Evolutionary conservation across 176 grass and related monocot species (phyloP).

Genomic region (Cenchrus fungigraminus): DNA sequence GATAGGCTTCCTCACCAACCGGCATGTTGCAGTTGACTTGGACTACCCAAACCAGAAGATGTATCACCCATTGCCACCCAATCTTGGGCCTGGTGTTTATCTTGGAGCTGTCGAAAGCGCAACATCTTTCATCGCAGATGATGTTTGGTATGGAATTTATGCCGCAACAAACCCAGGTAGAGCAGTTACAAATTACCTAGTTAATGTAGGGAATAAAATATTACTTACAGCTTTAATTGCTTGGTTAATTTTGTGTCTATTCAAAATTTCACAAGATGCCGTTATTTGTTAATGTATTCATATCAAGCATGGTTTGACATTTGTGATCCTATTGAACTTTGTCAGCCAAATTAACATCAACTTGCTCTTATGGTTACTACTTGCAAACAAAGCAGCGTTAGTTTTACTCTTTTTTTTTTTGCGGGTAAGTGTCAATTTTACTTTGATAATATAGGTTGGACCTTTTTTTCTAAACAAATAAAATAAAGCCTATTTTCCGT

Average conservation of each 20-base stretch:
- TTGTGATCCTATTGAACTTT: not conserved
- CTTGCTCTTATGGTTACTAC: not conserved
- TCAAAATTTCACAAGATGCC: not conserved
- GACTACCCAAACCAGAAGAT: conserved; percentile 99
- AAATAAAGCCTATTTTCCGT: not conserved
- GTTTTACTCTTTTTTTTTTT: not conserved
- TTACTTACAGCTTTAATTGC: conserved; percentile 14
- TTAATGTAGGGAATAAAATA: conserved; percentile 25
- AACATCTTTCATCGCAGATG: conserved; percentile 95
- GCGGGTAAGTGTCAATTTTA: not conserved
- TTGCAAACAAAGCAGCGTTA: not conserved
- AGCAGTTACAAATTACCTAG: conserved; percentile 42
- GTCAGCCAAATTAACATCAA: not conserved
- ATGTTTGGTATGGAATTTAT: conserved; percentile 99
- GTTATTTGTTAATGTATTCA: not conserved
- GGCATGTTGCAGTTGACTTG: conserved; percentile 95
- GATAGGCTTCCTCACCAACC: conserved; percentile 93
- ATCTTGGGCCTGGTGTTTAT: conserved; percentile 98
- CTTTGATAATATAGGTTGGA: not conserved
- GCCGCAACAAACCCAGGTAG: conserved; percentile 98
- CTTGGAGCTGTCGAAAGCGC: conserved; percentile 96
- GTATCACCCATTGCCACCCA: conserved; percentile 95
- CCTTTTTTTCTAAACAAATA: not conserved
- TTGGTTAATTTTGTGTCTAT: not conserved
- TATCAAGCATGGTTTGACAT: conserved; percentile 12